Conservation (phyloP, 768 basidiomycete species). For the Fomitopsis serialis region DNA sequence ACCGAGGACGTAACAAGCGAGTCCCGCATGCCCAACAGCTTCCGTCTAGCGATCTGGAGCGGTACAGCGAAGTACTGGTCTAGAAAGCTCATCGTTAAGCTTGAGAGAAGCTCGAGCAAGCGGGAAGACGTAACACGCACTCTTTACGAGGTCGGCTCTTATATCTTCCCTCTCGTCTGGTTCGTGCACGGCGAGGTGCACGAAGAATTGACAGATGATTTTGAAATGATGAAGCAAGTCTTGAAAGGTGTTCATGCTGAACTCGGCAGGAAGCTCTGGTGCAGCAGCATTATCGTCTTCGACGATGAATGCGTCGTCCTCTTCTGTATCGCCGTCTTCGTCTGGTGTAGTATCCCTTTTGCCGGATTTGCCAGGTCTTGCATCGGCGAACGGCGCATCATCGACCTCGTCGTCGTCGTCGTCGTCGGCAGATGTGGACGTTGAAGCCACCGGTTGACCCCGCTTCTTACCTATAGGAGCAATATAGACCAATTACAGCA, state of each 20-base stretch:
- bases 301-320: constrained; percentile 52
- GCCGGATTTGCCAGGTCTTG: constrained; percentile 8
- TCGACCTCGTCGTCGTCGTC: constrained; percentile 16
- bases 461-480: constrained; percentile 37
- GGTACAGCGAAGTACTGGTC: constrained; percentile 74
- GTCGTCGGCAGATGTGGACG: constrained; percentile 26
- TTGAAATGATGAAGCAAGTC: constrained; percentile 80
- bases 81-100: not conserved
- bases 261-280: constrained; percentile 62
- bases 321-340: constrained; percentile 24
- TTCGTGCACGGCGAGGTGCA: constrained; percentile 68
- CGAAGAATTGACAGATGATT: constrained; percentile 82
- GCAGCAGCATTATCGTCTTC: constrained; percentile 42
- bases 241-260: constrained; percentile 76
- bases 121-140: constrained; percentile 27
- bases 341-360: constrained; percentile 2
- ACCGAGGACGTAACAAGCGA: constrained; percentile 80
- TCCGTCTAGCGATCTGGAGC: constrained; percentile 60
- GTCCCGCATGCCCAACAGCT: constrained; percentile 63
- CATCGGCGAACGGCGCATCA: constrained; percentile 18
- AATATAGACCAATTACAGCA: not conserved
- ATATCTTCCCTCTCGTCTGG: constrained; percentile 44
- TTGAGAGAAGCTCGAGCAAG: not conserved
- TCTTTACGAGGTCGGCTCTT: constrained; percentile 47
- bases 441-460: constrained; percentile 24